Percentiles rank a stretch among this genome's conserved stretches.
phyloP scores from a whole-genome alignment of 2,329 filamentous ascomycete genomes.

The Pseudocercospora fijiensis region DNA sequence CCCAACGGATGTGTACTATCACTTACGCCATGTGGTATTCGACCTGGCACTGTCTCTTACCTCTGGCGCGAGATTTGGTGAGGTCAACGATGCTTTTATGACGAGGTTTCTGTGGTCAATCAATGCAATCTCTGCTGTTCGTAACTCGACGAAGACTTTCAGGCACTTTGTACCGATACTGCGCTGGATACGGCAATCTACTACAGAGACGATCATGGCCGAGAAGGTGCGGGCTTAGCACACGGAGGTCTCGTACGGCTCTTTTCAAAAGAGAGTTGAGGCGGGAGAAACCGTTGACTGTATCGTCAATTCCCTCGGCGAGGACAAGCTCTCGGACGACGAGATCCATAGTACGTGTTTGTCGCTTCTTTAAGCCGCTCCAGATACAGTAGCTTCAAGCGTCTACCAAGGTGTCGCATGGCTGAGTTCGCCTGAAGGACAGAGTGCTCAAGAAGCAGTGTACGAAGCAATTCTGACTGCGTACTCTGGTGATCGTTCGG shows the following conservation, averaged over 20 bases:
- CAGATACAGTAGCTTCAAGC: constrained; percentile 11
- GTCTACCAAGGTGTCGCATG: constrained; percentile 10
- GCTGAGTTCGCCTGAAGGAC: constrained; percentile 9
- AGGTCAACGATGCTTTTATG: constrained; percentile 13
- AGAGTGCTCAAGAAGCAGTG: constrained; percentile 1
- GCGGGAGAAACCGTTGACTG: constrained; percentile 11
- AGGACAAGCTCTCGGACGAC: constrained; percentile 13
- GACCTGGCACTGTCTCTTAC: constrained; percentile 11
- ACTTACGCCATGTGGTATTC: constrained; percentile 11
- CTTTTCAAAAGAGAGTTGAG: background rate
- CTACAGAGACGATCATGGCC: constrained; percentile 6
- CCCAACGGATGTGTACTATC: constrained; percentile 10
- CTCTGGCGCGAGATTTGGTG: constrained; percentile 7
- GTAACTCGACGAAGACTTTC: constrained; percentile 6
- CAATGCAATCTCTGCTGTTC: constrained; percentile 13
- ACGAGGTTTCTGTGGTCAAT: constrained; percentile 8
- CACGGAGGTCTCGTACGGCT: background rate
- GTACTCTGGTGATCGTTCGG: constrained; percentile 4
- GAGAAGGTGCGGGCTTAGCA: constrained; percentile 6
- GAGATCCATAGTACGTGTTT: constrained; percentile 15
- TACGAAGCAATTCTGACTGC: constrained; percentile 7
- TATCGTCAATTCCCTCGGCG: constrained; percentile 6
- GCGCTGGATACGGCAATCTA: constrained; percentile 4
- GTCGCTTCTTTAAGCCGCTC: constrained; percentile 11
- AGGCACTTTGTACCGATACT: constrained; percentile 11